Evolutionary conservation across 768 basidiomycete species (phyloP).

Genomic region (Ramaria rubella): DNA sequence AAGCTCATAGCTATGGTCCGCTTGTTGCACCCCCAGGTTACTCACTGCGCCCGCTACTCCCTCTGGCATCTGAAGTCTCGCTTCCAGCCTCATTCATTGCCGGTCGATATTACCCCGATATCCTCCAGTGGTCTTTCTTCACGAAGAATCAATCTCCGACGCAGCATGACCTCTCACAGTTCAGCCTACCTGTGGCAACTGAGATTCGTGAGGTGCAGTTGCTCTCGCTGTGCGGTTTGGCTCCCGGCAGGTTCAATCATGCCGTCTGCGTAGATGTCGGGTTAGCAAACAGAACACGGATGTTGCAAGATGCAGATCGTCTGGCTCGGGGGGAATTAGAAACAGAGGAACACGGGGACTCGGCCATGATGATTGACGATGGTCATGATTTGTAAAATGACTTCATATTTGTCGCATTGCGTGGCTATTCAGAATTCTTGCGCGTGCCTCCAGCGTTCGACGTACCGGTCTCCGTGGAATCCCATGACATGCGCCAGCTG

Average conservation of each 20-base stretch:
- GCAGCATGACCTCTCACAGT: not conserved
- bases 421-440: no score
- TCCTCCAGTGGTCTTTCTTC: not conserved
- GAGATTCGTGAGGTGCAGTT: slow-evolving; percentile 36
- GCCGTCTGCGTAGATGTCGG: not conserved
- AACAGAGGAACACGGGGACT: no score
- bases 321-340: not conserved
- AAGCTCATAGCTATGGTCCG: slow-evolving; percentile 29
- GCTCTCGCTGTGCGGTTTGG: slow-evolving; percentile 67
- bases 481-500: no score
- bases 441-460: no score
- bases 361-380: no score
- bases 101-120: slow-evolving; percentile 71
- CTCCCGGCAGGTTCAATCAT: slow-evolving; percentile 53
- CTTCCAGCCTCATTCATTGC: slow-evolving; percentile 61
- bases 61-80: slow-evolving; percentile 53
- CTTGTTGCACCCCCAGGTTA: slow-evolving; percentile 63
- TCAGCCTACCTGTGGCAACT: slow-evolving; percentile 21
- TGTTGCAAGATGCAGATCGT: not conserved
- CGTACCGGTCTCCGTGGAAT: no score
- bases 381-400: no score
- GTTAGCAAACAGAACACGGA: not conserved
- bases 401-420: no score
- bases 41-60: slow-evolving; percentile 63
- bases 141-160: not conserved